Evolutionary conservation across 78 protist species (phyloP).

Genomic region (Dictyostelium capitatum): DNA sequence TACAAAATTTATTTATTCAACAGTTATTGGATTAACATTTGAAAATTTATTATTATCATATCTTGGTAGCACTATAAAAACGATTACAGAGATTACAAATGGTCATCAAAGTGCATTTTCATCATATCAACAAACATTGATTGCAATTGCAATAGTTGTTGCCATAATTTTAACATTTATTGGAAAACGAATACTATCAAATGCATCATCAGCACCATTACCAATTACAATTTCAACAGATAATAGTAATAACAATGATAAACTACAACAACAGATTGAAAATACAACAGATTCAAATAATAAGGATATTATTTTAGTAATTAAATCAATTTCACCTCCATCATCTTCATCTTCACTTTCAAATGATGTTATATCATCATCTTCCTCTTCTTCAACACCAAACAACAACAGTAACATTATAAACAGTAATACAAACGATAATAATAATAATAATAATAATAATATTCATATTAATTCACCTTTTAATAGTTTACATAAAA

Average conservation of each 20-base stretch:
- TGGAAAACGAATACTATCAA: slow-evolving; percentile 26
- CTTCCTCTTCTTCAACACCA: background rate
- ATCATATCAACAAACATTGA: slow-evolving; percentile 45
- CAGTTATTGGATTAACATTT: slow-evolving; percentile 58
- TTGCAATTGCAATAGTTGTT: slow-evolving; percentile 37
- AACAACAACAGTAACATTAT: background rate
- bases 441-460: no score
- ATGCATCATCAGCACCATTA: background rate
- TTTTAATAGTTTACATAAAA: background rate
- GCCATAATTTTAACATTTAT: slow-evolving; percentile 33
- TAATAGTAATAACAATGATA: background rate
- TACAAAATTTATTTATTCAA: slow-evolving; percentile 71
- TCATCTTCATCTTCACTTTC: background rate
- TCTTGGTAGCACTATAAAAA: slow-evolving; percentile 39
- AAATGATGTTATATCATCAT: slow-evolving; percentile 5
- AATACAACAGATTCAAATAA: background rate
- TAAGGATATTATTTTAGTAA: slow-evolving; percentile 34
- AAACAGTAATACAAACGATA: no score
- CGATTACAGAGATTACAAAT: slow-evolving; percentile 51
- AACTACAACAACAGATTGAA: background rate
- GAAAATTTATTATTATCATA: slow-evolving; percentile 61
- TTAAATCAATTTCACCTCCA: slow-evolving; percentile 11
- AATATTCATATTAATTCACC: no score
- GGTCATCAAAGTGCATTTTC: slow-evolving; percentile 35
- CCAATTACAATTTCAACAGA: background rate